Percentiles rank a stretch among this genome's conserved stretches.
phyloP scores from a whole-genome alignment of 1,284 basidiomycete species.

The Heterobasidion parviporum region DNA sequence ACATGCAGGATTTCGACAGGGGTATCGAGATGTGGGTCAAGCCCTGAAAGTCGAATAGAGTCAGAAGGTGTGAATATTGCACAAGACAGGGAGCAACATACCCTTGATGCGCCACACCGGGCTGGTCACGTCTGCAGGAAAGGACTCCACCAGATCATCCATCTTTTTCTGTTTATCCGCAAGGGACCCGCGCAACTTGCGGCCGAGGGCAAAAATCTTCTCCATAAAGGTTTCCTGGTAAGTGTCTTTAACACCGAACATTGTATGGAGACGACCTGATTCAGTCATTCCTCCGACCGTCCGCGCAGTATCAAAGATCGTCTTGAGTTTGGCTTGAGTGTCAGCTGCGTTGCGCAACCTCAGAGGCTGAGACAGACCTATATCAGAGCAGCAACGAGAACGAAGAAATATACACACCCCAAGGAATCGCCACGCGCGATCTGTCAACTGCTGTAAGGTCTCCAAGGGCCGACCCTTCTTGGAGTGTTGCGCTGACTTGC shows the following conservation, averaged over 20 bases:
- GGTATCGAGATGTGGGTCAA: constrained; percentile 24
- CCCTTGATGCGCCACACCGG: constrained; percentile 14
- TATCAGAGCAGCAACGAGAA: not conserved
- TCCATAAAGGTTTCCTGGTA: not conserved
- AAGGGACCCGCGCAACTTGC: not conserved
- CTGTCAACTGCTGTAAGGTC: not conserved
- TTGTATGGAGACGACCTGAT: not conserved
- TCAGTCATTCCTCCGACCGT: not conserved
- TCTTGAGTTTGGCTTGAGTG: not conserved
- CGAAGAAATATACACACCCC: not conserved
- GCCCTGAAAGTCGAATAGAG: constrained; percentile 13
- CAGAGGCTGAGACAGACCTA: not conserved
- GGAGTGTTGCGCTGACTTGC: not conserved
- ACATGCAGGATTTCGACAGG: constrained; percentile 30
- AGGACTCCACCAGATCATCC: not conserved
- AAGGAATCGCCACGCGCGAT: not conserved
- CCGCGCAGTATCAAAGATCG: not conserved
- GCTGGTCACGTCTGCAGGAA: constrained; percentile 6
- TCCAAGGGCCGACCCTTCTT: not conserved
- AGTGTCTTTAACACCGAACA: not conserved
- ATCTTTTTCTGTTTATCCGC: not conserved
- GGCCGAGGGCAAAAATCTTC: not conserved
- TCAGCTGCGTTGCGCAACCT: not conserved
- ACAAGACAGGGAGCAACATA: not conserved
- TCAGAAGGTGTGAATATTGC: too few relatives aligned